Base-by-base conservation (phyloP, 495 filamentous ascomycete species). In the Tuber umbilicatum region DNA sequence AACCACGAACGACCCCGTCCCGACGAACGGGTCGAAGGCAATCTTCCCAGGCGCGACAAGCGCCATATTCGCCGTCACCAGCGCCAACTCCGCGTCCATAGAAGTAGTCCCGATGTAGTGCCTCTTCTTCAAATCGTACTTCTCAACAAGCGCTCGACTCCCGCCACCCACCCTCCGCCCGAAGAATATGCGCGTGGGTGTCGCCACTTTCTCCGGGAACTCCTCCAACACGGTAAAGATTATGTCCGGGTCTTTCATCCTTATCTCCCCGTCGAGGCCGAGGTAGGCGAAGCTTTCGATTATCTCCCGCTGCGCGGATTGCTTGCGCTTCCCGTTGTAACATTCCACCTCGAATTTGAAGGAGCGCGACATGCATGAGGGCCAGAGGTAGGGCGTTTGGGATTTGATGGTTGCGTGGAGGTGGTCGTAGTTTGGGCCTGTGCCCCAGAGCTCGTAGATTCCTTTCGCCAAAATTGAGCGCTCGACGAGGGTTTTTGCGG, bases 31-130 rank as follows among this genome's bases (percentile, higher is more conserved):
- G 82, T 99, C 95, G 76, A 92, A 98, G 80, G 93, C 89, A 2
- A 97, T 76, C 83, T 91, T 96, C 1, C 91, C 93, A 0, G 94
- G 92, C 0, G 85, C 91, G 1, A 93, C 92, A 21, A 91, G 89
- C 0, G 93, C 90, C 70, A 99, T 88, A 82, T 99, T 99, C 1
- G 94, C 94, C 0, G 94, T 98, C 38, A 99, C 86, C 2, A 99
- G 88, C 38, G 92, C 90, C 60, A 99, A 85, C 81, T 97, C 96
- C 0, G 96, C 91, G 83, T 98, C 95, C 94, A 99, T 97, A 19
- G 91, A 93, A 0, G 95, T 99, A 0, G 94, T 98, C 80, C 91
- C 92, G 80, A 99, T 97, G 81, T 98, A 98, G 64, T 86, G 85
- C 10, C 95, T 87, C 83, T 95, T 97, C 85, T 99, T 99, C 19